Percentiles rank a stretch among this genome's conserved stretches.
phyloP scores from a whole-genome alignment of 1,284 basidiomycete species.

The Grifola frondosa region DNA sequence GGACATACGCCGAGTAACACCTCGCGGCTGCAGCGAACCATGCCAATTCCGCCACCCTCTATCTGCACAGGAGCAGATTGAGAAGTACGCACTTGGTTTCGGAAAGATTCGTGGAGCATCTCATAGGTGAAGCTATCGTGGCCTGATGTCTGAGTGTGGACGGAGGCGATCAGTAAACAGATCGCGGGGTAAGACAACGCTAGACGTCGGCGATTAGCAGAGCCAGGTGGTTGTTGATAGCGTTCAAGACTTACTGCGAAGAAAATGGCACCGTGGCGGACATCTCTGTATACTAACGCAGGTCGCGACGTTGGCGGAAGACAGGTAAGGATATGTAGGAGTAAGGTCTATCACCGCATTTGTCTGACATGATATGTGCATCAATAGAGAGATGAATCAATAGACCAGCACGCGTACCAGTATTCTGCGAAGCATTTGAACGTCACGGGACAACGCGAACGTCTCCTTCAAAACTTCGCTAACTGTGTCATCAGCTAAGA shows the following conservation, averaged over 20 bases:
- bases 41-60: constrained; percentile 71
- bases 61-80: constrained; percentile 71
- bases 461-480: constrained; percentile 52
- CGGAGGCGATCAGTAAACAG: constrained; percentile 72
- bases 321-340: constrained; percentile 53
- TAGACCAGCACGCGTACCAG: constrained; percentile 50
- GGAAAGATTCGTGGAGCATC: constrained; percentile 71
- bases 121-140: constrained; percentile 76
- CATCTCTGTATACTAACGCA: constrained; percentile 52
- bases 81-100: constrained; percentile 65
- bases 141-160: constrained; percentile 63
- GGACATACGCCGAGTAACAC: constrained; percentile 60
- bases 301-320: constrained; percentile 37
- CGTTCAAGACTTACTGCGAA: constrained; percentile 54
- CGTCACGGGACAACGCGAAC: constrained; percentile 66
- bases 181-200: constrained; percentile 69
- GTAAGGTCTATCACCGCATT: constrained; percentile 46
- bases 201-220: too few relatives aligned
- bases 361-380: constrained; percentile 40
- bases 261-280: constrained; percentile 47
- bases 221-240: too few relatives aligned
- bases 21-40: constrained; percentile 62
- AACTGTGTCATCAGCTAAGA: constrained; percentile 49
- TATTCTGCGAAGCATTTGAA: constrained; percentile 61
- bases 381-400: constrained; percentile 4